Evolutionary conservation across 1,139 yeast species (phyloP), one percentile per base, ranked within the genome.

Genomic region (Lodderomyces pseudojiufengensis): DNA sequence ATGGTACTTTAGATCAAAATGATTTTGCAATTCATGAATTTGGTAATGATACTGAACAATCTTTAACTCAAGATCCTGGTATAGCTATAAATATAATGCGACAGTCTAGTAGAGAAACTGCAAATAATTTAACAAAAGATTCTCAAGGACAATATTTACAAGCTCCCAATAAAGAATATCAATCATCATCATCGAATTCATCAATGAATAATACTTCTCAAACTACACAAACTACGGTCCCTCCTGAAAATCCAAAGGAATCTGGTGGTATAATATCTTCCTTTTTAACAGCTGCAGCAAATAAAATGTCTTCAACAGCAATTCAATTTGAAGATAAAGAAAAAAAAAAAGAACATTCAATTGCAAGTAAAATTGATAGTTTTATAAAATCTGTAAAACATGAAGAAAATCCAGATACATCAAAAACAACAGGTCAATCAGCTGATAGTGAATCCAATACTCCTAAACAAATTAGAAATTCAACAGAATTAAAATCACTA

Each of bases 231-330:
- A 12, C 35, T 15, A 13, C 11, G 12, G 22, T 24, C 10, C 24
- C 13, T 11, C 28, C 33, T 5, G 23, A 24, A 12, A 26, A 30
- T 3, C 30, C 27, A 10, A 25, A 23, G n/a, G 50, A 47, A 24
- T 36, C 48, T 3, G 44, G 37, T 26, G 58, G 67, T 12, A 50
- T 61, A 28, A 38, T 61, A 16, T 55, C 63, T 2, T 49, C 61
- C 7, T 48, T 61, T 13, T 33, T 61, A 16, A 51, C 47, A 27
- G 65, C 59, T 3, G 65, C 65, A 5, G 61, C 59, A 29, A 52
- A 51, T 38, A 60, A 41, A 23, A 52, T 43, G 33, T 27, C 39
- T n/a, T 24, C 37, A 20, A 18, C 34, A 23, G 39, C 29, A 22
- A 12, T 18, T 16, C 31, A 30, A 11, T 39, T 35, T 13, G 44